Base-by-base conservation (phyloP, 768 basidiomycete species). In the Boletus rex-veris region DNA sequence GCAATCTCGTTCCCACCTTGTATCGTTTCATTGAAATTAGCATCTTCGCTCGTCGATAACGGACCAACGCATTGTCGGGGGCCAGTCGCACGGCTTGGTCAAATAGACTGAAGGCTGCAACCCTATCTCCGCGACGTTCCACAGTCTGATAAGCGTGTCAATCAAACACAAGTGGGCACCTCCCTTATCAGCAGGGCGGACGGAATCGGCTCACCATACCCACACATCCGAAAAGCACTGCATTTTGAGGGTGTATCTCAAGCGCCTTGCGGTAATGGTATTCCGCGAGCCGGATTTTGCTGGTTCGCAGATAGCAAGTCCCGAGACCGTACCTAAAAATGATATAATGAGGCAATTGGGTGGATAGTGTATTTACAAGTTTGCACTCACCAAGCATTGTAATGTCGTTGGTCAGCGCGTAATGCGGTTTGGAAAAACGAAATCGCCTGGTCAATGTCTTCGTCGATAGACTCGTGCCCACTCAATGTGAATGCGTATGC, bases 401-500 rank as follows among this genome's bases (percentile, higher is more conserved):
- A 99, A 73, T 97, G 93, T 73, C 92, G 85, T 64, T 83, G 75
- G 76, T 98, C 94, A 54, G 89, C 86, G 73, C 90, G 84, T 71
- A 99, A 79, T 37, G 96, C 96, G 52, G 83, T 85, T 70, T 97
- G 85, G 70, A 95, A 99, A 76, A 91, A 95, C 56, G 80, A 83
- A 60, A 95, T 85, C 36, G 95, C 94, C 71, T 88, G 86, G 64
- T 96, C 91, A 59, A 92, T 77, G 76, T 98, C 93, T 64, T 98
- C 96, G 73, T 98, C 90, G 63, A 98, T 84, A 30, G 88, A 90
- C 78, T 99, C 97, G 71, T 98, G 95, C 47, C 97, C 97, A 65
- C 92, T 93, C 55, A 99, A 77, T 21, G 94, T 97, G 75, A 90
- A 96, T 60, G 94, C 93, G 71, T 98, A 98, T 62, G 94, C 93